Conservation (phyloP, 1,284 basidiomycete genomes). For the Caloboletus firmus region DNA sequence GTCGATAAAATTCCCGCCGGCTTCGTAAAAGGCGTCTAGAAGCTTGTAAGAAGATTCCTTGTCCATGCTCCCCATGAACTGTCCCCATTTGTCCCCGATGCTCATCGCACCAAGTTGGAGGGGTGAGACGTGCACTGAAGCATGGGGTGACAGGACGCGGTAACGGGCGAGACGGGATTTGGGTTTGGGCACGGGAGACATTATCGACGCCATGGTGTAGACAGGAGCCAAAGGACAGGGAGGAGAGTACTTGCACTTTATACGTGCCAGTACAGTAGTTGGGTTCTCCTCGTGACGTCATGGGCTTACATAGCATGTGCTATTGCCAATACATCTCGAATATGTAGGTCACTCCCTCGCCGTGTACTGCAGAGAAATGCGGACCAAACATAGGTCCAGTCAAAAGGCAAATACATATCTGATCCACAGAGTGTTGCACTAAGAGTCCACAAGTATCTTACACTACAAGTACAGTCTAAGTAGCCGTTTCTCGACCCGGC, state of each 20-base stretch:
- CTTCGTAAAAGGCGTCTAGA: conserved; percentile 48
- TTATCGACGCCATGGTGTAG: conserved; percentile 5
- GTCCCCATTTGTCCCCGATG: conserved; percentile 46
- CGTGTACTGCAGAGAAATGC: too few species aligned
- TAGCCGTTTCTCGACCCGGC: too few species aligned
- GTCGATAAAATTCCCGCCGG: conserved; percentile 58
- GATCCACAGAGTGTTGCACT: background rate
- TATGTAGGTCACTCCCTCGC: too few species aligned
- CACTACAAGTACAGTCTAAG: background rate
- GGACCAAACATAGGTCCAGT: background rate
- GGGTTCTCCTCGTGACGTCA: conserved; percentile 6
- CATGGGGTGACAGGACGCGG: conserved; percentile 41
- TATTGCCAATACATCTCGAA: background rate
- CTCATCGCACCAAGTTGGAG: conserved; percentile 54
- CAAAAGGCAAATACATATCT: background rate
- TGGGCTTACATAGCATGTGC: background rate
- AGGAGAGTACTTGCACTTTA: background rate
- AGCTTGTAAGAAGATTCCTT: conserved; percentile 48
- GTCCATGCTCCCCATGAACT: conserved; percentile 42
- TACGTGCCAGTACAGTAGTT: background rate
- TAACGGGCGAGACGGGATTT: conserved; percentile 41
- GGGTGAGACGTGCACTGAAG: conserved; percentile 48
- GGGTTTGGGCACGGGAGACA: conserved; percentile 22
- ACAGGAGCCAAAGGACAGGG: background rate
- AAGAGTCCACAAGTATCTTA: background rate